A percentile compares a stretch with the other conserved stretches of the same genome.
These are phyloP conservation scores for Talaromyces stipitatus DNA, from an alignment of 495 filamentous ascomycete genomes.

Conservation along the genomic window DNA sequence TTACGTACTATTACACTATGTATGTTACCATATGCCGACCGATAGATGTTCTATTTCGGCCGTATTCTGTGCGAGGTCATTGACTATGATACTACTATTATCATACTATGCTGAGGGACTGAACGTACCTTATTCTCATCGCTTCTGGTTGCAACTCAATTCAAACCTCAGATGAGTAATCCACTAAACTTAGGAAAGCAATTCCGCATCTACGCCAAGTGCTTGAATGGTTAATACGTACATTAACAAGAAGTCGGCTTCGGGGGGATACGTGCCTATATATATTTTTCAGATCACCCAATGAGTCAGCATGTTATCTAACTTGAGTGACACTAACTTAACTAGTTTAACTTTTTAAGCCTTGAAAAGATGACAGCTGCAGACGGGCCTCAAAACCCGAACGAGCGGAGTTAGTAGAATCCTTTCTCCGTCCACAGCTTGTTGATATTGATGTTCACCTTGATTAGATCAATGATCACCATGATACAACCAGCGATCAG, in stretches of 20 bases:
- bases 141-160: neutral
- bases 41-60: neutral
- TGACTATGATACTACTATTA: too few species aligned
- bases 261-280: neutral
- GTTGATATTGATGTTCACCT: neutral
- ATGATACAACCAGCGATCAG: neutral
- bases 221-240: neutral
- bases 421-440: neutral
- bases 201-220: neutral
- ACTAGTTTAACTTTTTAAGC: neutral
- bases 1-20: too few species aligned
- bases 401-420: neutral
- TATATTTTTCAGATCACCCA: too few species aligned
- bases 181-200: neutral
- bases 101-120: too few species aligned
- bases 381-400: neutral
- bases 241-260: neutral
- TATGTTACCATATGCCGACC: neutral
- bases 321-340: neutral
- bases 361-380: neutral
- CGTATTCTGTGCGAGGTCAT: neutral
- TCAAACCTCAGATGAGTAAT: neutral
- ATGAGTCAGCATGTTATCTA: neutral
- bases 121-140: neutral
- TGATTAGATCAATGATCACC: neutral